Conservation (phyloP, 2,329 filamentous ascomycete species). For the Xylaria sp. region DNA sequence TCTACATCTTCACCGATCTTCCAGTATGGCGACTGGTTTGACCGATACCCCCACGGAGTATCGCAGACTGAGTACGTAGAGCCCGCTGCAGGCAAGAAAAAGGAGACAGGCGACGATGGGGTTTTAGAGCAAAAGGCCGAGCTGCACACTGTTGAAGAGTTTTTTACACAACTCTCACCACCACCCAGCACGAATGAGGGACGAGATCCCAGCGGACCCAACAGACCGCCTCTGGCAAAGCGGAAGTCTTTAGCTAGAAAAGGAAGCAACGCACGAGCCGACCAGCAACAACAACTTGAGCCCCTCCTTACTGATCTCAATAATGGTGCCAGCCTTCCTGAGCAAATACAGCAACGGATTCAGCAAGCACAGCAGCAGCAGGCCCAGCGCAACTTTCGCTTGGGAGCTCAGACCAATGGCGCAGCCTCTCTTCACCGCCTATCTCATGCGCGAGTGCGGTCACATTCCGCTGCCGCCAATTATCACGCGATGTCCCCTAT, state of each 20-base stretch:
- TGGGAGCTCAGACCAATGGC: conserved; percentile 57
- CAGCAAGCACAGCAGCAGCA: conserved; percentile 53
- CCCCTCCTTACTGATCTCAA: conserved; percentile 54
- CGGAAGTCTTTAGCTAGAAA: conserved; percentile 56
- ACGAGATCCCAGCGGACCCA: conserved; percentile 52
- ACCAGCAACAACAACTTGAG: conserved; percentile 53
- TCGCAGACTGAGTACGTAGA: conserved; percentile 86
- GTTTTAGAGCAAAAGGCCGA: conserved; percentile 90
- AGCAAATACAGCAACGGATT: conserved; percentile 53
- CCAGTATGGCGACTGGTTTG: conserved; percentile 98
- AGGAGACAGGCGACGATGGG: conserved; percentile 85
- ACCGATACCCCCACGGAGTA: conserved; percentile 91
- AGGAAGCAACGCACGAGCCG: conserved; percentile 50
- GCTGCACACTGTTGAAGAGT: conserved; percentile 93
- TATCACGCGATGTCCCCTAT: conserved; percentile 65
- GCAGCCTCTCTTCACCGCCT: conserved; percentile 56
- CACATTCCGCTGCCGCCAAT: conserved; percentile 53
- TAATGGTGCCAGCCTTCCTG: conserved; percentile 45
- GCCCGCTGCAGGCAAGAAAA: conserved; percentile 72
- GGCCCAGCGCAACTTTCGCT: conserved; percentile 57
- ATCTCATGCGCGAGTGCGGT: conserved; percentile 53
- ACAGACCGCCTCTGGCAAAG: conserved; percentile 47
- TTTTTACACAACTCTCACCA: conserved; percentile 83
- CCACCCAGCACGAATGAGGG: conserved; percentile 62
- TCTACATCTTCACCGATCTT: conserved; percentile 74